These are phyloP conservation scores for Henckelia pumila DNA, from an alignment of 257 asterid genomes.

Conservation along the genomic window DNA sequence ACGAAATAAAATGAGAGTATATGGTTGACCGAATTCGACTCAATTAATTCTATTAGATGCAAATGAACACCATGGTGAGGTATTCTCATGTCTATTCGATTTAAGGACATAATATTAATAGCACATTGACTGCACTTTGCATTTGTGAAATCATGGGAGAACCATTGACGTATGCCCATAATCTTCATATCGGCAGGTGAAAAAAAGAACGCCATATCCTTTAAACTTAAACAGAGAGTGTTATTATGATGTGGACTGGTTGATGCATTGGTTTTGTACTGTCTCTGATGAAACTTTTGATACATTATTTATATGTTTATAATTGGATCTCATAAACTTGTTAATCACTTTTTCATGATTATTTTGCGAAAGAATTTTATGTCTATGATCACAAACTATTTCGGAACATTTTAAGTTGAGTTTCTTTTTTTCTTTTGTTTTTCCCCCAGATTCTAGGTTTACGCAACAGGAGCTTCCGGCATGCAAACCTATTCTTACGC, in stretches of 20 bases:
- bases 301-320: too few species aligned
- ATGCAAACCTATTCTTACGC: constrained; percentile 57
- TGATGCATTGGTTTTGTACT: background rate
- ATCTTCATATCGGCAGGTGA: background rate
- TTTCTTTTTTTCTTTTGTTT: background rate
- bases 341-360: background rate
- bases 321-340: background rate
- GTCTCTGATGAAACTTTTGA: background rate
- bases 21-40: background rate
- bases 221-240: background rate
- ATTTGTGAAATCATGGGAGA: background rate
- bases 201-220: background rate
- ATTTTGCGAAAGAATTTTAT: background rate
- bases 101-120: background rate
- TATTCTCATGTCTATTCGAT: background rate
- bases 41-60: background rate
- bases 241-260: background rate
- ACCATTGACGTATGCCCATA: too few species aligned
- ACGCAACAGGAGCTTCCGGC: constrained; percentile 65
- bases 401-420: background rate
- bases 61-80: background rate
- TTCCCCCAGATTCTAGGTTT: constrained; percentile 59
- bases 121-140: background rate
- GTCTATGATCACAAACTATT: background rate
- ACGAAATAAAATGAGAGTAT: background rate